Evolutionary conservation across 108 stramenopile genomes (phyloP).

Genomic region (Epithemia pelagica): DNA sequence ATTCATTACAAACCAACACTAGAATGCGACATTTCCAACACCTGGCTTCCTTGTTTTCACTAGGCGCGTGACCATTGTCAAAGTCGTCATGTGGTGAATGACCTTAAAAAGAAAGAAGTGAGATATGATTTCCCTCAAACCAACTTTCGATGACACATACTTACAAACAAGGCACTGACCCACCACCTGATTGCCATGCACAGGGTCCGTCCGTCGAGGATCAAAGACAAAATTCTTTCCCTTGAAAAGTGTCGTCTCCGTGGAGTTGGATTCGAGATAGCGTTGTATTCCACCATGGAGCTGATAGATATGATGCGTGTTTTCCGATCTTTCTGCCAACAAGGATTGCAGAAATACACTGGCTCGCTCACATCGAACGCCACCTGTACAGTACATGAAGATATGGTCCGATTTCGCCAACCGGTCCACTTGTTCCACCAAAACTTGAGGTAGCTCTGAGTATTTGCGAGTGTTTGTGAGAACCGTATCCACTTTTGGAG

Average conservation of each 20-base stretch:
- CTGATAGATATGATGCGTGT: constrained; percentile 47
- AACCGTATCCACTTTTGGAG: constrained; percentile 28
- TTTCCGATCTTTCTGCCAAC: no score
- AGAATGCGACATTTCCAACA: constrained; percentile 80
- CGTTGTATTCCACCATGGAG: constrained; percentile 74
- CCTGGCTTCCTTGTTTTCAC: constrained; percentile 65
- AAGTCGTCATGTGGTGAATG: constrained; percentile 68
- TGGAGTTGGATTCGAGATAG: constrained; percentile 46
- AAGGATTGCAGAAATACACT: constrained; percentile 56
- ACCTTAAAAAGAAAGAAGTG: no score
- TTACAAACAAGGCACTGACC: constrained; percentile 71
- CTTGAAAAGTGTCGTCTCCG: constrained; percentile 26
- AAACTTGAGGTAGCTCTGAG: constrained; percentile 55
- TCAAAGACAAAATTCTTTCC: constrained; percentile 90
- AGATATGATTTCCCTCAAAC: no score
- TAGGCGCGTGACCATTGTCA: constrained; percentile 78
- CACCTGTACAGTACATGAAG: constrained; percentile 72
- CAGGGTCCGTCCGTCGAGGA: constrained; percentile 53
- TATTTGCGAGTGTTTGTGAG: constrained; percentile 79
- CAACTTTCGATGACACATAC: no score
- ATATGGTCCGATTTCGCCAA: constrained; percentile 35
- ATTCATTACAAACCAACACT: constrained; percentile 64
- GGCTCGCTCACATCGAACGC: constrained; percentile 78
- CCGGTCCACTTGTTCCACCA: constrained; percentile 29
- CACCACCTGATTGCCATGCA: constrained; percentile 30